A percentile compares a stretch with the other conserved stretches of the same genome.
Evolutionary conservation across 306 rosid genomes (phyloP).

Genomic region (Chamaecrista fasciculata): DNA sequence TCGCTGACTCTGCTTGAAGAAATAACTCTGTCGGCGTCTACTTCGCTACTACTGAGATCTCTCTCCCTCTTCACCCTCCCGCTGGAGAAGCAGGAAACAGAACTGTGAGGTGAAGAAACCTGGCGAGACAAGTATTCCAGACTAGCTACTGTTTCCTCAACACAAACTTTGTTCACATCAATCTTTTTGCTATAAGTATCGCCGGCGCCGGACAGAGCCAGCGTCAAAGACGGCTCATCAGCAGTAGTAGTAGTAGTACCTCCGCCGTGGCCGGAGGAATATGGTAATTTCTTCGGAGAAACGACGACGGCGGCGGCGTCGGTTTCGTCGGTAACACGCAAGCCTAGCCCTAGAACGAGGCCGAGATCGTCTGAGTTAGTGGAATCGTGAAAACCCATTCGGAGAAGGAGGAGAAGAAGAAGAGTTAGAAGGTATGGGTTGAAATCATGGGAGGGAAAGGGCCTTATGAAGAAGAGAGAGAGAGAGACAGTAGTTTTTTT

Average conservation of each 20-base stretch:
- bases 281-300: not conserved
- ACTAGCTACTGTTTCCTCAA: slow-evolving; percentile 32
- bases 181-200: slow-evolving; percentile 24
- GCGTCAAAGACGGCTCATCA: slow-evolving; percentile 68
- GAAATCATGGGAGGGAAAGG: slow-evolving; percentile 43
- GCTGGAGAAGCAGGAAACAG: slow-evolving; percentile 75
- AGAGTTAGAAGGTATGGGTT: slow-evolving; percentile 40
- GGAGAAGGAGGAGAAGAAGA: slow-evolving; percentile 7
- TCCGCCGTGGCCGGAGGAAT: too few species aligned
- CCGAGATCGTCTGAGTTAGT: slow-evolving; percentile 45
- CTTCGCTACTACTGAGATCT: slow-evolving; percentile 77
- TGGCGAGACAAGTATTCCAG: slow-evolving; percentile 44
- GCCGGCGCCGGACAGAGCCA: slow-evolving; percentile 52
- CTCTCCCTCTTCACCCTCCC: slow-evolving; percentile 88
- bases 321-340: slow-evolving; percentile 23
- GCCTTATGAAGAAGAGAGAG: slow-evolving; percentile 51
- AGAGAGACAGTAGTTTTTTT: slow-evolving; percentile 61
- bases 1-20: slow-evolving; percentile 67
- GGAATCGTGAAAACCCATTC: slow-evolving; percentile 69
- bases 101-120: slow-evolving; percentile 71
- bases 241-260: not conserved
- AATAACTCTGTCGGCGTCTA: slow-evolving; percentile 44
- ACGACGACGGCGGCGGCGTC: not conserved
- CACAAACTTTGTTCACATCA: slow-evolving; percentile 36
- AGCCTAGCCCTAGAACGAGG: slow-evolving; percentile 66